Evolutionary conservation across 208 protist genomes (phyloP), one percentile per base, ranked within the genome.

Genomic region (Angomonas deanei): DNA sequence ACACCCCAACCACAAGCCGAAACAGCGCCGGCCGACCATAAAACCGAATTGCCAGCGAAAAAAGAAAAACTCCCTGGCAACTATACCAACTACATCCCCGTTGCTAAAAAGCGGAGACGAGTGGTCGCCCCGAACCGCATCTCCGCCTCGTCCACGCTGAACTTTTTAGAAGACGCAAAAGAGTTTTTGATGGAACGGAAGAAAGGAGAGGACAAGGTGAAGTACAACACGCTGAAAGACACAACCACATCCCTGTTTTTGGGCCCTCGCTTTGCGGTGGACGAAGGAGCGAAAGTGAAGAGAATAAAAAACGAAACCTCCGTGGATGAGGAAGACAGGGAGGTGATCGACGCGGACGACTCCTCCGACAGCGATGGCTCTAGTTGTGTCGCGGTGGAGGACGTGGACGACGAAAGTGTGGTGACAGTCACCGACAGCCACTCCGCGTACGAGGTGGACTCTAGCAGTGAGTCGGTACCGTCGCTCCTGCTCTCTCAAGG

Each of bases 171-270:
- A 1, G 80, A 91, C 30, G 82, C 76, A 1, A 60, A 80, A 50
- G 67, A 65, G 26, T 60, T 76, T 15, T 57, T 91, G 2, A 62
- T 75, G 17, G 68, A 83, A 52, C 66, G 70, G 4, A 49, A 68
- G 28, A 60, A 48, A 11, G 67, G 77, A 26, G 82, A 88, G 64
- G 60, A 72, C n/a, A 61, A 66, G 21, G 56, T 88, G 13, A 30
- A 78, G 31, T 34, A 78, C 26, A 94, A 94, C 68, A 64, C 55
- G 5, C 73, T 94, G 49, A 48, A 66, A 13, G 59, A 81, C 60
- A 80, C 75, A 19, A 88, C 74, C 64, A 87, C 77, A 8, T 86
- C 88, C 0, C 78, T 94, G 26, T 94, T 91, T 57, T 88, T 94
- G 84, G 88, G 88, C 0, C 84, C 88, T 19, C 74, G 88, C 13